Evolutionary conservation across 768 basidiomycete species (phyloP), one percentile per base, ranked within the genome.

Genomic region (Tulasnella sp.): DNA sequence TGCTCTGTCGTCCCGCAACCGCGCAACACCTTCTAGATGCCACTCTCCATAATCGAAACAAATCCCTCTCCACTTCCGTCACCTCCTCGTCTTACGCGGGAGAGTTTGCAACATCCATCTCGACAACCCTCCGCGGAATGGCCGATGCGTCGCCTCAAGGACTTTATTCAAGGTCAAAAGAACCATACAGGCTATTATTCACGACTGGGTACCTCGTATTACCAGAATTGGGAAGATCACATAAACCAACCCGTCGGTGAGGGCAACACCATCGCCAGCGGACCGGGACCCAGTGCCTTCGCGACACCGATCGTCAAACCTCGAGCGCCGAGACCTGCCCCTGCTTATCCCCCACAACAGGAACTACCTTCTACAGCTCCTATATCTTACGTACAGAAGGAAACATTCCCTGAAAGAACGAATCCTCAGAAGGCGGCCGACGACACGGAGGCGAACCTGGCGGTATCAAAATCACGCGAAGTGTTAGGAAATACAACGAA

Each of bases 301-400:
- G 88, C 86, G 54, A 92, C 91, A 14, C 92, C 91, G 24, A 84
- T 92, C 44, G 86, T 92, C 50, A 89, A 88, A 81, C 87, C 91
- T 46, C 89, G 92, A 41, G 84, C 74, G 8, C 44, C 77, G n/a
- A 84, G 80, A 20, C 76, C 48, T n/a, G 75, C 34, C 76, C 72
- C 20, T 46, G 48, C 16, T 64, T 41, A 22, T 78, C 40, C 28
- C 34, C 64, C 64, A 28, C 44, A 46, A 72, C 60, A 81, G 80
- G 44, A 83, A 82, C 40, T 78, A 2, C 40, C 14, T 24, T 1
- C 24, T 20, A 6, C 3, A 28, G 48, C 14, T 34, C 20, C 40
- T 2, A 44, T 12, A 18, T 8, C 5, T 28, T 31, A 75, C 20
- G 12, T 28, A 1, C 28, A 34, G 14, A 9, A 9, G 4, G 28